Evolutionary conservation across 1,284 basidiomycete genomes (phyloP).

Genomic region (Puccinia horiana): DNA sequence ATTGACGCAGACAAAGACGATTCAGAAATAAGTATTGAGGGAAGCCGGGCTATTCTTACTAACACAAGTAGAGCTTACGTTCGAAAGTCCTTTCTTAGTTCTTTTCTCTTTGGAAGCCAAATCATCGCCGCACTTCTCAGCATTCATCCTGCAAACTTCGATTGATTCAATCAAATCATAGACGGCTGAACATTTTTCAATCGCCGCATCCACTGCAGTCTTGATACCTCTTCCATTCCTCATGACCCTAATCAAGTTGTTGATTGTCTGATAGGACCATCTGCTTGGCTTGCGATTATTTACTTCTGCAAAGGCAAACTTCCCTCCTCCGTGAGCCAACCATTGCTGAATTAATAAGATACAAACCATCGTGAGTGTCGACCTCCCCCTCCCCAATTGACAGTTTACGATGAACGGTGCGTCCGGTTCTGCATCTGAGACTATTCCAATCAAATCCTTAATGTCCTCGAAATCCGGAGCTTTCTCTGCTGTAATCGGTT

Average conservation of each 20-base stretch:
- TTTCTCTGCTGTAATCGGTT: conserved; percentile 59
- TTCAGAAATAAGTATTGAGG: conserved; percentile 54
- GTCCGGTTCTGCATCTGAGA: conserved; percentile 71
- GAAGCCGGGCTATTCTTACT: conserved; percentile 52
- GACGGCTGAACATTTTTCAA: conserved; percentile 54
- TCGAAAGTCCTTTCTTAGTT: conserved; percentile 70
- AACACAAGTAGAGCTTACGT: conserved; percentile 67
- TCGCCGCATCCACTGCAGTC: conserved; percentile 59
- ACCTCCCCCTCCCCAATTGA: conserved; percentile 91
- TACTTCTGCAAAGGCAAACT: conserved; percentile 50
- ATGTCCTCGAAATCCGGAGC: conserved; percentile 58
- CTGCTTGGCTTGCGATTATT: conserved; percentile 51
- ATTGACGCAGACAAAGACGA: conserved; percentile 55
- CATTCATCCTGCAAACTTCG: conserved; percentile 43
- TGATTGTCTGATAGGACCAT: conserved; percentile 66
- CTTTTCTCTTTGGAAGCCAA: conserved; percentile 49
- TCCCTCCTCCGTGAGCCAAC: conserved; percentile 63
- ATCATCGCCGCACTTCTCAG: conserved; percentile 8
- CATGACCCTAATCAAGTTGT: conserved; percentile 80
- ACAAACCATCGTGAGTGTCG: conserved; percentile 84
- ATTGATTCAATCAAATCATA: conserved; percentile 58
- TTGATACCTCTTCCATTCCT: conserved; percentile 86
- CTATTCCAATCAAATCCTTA: conserved; percentile 71
- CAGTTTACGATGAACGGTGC: conserved; percentile 93
- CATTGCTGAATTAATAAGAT: conserved; percentile 83